Conservation (phyloP, 2,329 filamentous ascomycete species). For the Talaromyces sp. region DNA sequence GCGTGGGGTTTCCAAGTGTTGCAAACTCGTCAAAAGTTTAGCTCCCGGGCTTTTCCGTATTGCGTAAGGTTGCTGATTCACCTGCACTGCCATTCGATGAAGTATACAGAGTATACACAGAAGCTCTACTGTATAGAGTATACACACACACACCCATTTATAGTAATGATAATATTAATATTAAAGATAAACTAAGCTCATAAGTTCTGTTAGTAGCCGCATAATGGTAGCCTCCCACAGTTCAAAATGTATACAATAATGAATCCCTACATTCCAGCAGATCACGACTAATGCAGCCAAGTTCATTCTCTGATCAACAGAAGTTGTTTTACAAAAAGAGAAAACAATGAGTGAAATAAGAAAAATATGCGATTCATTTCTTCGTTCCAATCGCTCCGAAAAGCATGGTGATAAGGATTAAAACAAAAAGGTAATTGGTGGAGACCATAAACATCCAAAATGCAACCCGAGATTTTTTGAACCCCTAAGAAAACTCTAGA, state of each 20-base stretch:
- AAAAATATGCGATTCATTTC: slow-evolving; percentile 25
- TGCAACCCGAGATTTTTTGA: neutral
- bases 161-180: too few relatives aligned
- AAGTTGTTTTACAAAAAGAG: neutral
- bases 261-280: slow-evolving; percentile 21
- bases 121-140: too few relatives aligned
- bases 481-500: neutral
- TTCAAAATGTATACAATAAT: neutral
- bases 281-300: slow-evolving; percentile 13
- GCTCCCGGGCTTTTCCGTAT: slow-evolving; percentile 44
- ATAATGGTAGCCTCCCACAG: too few relatives aligned
- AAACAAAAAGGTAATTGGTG: neutral
- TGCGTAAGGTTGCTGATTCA: slow-evolving; percentile 36
- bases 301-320: slow-evolving; percentile 20
- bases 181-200: too few relatives aligned
- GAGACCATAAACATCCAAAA: neutral
- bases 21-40: slow-evolving; percentile 37
- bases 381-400: slow-evolving; percentile 19
- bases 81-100: slow-evolving; percentile 7
- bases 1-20: neutral
- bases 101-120: neutral
- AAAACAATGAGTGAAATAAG: neutral
- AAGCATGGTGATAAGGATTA: neutral
- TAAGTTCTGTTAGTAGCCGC: too few relatives aligned
- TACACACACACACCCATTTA: too few relatives aligned